These are phyloP conservation scores for Salix brachista DNA, from an alignment of 345 rosid genomes.

Conservation along the genomic window DNA sequence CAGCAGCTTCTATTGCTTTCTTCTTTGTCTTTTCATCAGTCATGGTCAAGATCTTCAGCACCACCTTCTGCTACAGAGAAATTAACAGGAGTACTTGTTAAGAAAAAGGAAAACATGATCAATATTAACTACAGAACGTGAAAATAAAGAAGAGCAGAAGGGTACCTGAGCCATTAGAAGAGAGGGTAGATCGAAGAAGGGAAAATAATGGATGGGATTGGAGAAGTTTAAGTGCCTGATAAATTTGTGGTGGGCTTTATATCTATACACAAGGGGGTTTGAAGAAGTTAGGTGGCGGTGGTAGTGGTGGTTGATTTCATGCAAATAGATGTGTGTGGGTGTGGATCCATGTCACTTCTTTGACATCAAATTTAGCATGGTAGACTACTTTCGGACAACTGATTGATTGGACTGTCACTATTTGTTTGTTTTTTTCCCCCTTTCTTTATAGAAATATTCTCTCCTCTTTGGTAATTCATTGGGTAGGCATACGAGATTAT, in stretches of 20 bases:
- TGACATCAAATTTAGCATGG: background rate
- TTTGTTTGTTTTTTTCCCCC: background rate
- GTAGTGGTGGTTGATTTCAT: background rate
- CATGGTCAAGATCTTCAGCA: constrained; percentile 83
- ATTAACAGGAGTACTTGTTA: background rate
- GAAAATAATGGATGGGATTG: background rate
- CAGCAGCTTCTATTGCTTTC: constrained; percentile 87
- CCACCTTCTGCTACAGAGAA: constrained; percentile 53
- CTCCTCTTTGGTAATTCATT: too few relatives aligned
- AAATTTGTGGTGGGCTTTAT: background rate
- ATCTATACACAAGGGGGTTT: background rate
- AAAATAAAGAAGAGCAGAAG: background rate
- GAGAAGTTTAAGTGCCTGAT: background rate
- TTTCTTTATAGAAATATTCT: background rate
- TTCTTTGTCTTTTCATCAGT: constrained; percentile 87
- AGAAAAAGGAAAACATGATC: background rate
- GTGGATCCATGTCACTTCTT: background rate
- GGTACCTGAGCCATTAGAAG: constrained; percentile 62
- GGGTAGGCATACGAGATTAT: too few relatives aligned
- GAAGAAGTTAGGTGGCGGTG: background rate
- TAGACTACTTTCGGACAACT: background rate
- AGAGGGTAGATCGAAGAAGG: background rate
- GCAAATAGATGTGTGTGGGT: background rate
- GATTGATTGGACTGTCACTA: background rate
- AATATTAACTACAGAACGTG: background rate